Percentiles rank a stretch among this genome's conserved stretches.
Evolutionary conservation across 169 alveolate genomes (phyloP).

Genomic region (Plasmodium cynomolgi): DNA sequence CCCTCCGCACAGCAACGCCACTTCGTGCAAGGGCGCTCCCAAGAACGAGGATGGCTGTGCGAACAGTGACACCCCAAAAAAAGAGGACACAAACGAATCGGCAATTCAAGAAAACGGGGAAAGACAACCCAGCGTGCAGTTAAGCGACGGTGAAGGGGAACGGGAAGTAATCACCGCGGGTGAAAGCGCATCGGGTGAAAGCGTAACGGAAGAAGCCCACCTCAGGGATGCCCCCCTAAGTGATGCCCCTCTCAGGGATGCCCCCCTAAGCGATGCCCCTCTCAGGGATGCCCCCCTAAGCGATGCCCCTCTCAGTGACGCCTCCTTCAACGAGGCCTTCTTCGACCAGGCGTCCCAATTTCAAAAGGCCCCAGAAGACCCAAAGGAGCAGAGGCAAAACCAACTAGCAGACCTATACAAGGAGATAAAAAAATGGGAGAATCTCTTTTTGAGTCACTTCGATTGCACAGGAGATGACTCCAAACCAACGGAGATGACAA

Average conservation of each 20-base stretch:
- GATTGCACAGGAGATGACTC: constrained; percentile 13
- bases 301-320: neutral
- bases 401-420: constrained; percentile 35
- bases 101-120: neutral
- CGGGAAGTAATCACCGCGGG: neutral
- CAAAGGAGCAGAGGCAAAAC: neutral
- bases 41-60: neutral
- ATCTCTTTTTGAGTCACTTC: constrained; percentile 38
- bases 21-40: neutral
- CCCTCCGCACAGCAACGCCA: neutral
- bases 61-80: neutral
- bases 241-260: too few relatives aligned
- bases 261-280: neutral
- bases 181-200: neutral
- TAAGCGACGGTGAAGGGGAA: neutral
- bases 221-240: too few relatives aligned
- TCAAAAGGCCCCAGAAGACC: constrained; percentile 62
- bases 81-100: neutral
- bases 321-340: constrained; percentile 8
- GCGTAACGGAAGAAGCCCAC: neutral
- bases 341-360: constrained; percentile 44
- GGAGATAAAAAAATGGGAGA: constrained; percentile 53
- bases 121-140: neutral
- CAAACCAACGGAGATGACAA: neutral
- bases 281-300: neutral